Percentiles rank a stretch among this genome's conserved stretches.
These are phyloP conservation scores for Neofusicoccum sp. DNA, from an alignment of 2,329 filamentous ascomycete genomes.

Conservation along the genomic window DNA sequence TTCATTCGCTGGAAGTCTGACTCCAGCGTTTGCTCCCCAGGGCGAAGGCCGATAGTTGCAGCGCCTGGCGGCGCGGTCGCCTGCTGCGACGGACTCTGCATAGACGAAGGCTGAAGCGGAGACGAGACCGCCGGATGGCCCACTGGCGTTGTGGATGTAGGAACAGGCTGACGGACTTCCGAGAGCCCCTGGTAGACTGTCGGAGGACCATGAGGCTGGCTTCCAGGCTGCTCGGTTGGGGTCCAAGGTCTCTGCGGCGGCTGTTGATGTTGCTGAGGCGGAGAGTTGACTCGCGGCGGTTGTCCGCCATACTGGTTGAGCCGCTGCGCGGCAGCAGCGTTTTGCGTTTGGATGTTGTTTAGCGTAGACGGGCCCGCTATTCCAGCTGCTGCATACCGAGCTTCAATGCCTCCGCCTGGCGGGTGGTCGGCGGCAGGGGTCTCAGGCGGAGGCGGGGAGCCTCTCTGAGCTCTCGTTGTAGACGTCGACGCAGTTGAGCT, in stretches of 20 bases:
- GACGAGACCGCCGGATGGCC: constrained; percentile 23
- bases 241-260: constrained; percentile 76
- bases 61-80: constrained; percentile 32
- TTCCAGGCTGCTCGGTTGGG: constrained; percentile 84
- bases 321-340: constrained; percentile 77
- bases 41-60: background rate
- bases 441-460: constrained; percentile 91
- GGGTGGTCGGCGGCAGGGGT: constrained; percentile 72
- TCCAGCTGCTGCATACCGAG: constrained; percentile 84
- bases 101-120: constrained; percentile 34
- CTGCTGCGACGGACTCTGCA: constrained; percentile 36
- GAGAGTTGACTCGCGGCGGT: constrained; percentile 46
- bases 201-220: constrained; percentile 83
- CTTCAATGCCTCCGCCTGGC: constrained; percentile 82
- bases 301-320: constrained; percentile 67
- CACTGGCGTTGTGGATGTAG: background rate
- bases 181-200: constrained; percentile 86
- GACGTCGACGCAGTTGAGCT: constrained; percentile 88
- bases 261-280: constrained; percentile 38
- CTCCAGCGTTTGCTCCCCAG: constrained; percentile 65
- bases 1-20: constrained; percentile 83
- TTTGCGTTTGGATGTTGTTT: constrained; percentile 70
- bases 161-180: constrained; percentile 53
- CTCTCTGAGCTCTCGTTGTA: constrained; percentile 85
- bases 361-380: constrained; percentile 84